Conservation (phyloP, 202 grass and related monocot species). For the Panicum virgatum region DNA sequence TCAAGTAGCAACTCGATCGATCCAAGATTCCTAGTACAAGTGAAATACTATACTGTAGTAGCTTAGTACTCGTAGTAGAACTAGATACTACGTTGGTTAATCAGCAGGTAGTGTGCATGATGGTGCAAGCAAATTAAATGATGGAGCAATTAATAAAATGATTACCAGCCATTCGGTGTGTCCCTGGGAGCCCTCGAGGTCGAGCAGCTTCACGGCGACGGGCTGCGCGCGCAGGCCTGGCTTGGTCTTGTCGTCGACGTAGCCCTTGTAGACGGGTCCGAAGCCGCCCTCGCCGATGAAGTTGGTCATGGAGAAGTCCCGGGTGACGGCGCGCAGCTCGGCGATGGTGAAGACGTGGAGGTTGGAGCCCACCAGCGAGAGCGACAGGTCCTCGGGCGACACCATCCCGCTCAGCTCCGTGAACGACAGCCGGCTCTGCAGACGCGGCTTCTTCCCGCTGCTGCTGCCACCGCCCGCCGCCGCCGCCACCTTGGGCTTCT, state of each 20-base stretch:
- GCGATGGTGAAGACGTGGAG: conserved; percentile 66
- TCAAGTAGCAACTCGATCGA: background rate
- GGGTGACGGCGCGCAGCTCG: conserved; percentile 61
- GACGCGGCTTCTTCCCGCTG: background rate
- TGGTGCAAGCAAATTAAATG: background rate
- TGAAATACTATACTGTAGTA: too few species aligned
- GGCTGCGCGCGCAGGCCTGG: conserved; percentile 53
- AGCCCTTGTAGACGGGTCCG: conserved; percentile 81
- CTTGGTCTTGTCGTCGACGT: conserved; percentile 73
- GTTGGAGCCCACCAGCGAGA: conserved; percentile 72
- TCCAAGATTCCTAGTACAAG: too few species aligned
- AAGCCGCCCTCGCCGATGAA: conserved; percentile 78
- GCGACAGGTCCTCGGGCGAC: conserved; percentile 75
- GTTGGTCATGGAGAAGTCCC: conserved; percentile 72
- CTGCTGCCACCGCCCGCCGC: background rate
- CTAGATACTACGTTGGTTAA: background rate
- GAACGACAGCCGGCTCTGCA: conserved; percentile 72
- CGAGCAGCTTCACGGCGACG: conserved; percentile 81
- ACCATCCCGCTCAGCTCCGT: conserved; percentile 68
- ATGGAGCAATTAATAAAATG: background rate
- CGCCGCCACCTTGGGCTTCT: conserved; percentile 19
- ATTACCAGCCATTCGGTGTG: conserved; percentile 81
- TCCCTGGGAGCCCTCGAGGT: conserved; percentile 70
- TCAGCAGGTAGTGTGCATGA: too few species aligned
- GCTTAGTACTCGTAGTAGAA: too few species aligned